Conservation (phyloP, 768 basidiomycete genomes). For the Tubosaeta brunneosetosa region DNA sequence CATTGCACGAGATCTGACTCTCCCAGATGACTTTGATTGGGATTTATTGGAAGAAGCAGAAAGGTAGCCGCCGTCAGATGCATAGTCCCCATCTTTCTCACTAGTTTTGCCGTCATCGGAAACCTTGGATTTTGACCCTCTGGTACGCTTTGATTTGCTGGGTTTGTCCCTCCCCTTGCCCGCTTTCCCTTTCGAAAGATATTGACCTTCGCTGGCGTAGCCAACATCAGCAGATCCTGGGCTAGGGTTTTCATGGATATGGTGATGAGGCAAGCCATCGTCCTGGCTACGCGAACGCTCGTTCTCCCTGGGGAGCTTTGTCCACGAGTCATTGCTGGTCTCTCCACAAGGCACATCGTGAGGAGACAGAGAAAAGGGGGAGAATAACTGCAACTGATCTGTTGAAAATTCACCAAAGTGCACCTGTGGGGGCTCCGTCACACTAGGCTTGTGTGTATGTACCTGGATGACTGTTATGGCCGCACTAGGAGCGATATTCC, state of each 20-base stretch:
- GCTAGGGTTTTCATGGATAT: constrained; percentile 13
- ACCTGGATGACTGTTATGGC: constrained; percentile 14
- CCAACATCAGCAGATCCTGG: constrained; percentile 18
- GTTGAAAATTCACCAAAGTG: constrained; percentile 30
- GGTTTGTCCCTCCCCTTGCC: constrained; percentile 18
- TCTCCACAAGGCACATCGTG: constrained; percentile 1
- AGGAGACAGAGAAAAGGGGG: constrained; percentile 17
- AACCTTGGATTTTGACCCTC: constrained; percentile 14
- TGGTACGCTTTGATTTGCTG: constrained; percentile 16
- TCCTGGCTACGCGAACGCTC: constrained; percentile 23
- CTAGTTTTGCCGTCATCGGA: constrained; percentile 13
- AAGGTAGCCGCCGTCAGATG: constrained; percentile 30
- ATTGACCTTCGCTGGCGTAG: constrained; percentile 30
- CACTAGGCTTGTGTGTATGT: constrained; percentile 27
- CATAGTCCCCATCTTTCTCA: constrained; percentile 21
- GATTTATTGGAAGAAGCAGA: constrained; percentile 33
- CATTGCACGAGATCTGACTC: constrained; percentile 29
- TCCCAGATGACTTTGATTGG: constrained; percentile 25
- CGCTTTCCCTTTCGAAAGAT: constrained; percentile 24
- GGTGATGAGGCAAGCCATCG: constrained; percentile 9
- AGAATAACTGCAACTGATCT: constrained; percentile 27
- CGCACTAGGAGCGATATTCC: constrained; percentile 15
- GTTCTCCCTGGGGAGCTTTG: constrained; percentile 5
- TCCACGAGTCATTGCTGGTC: background rate
- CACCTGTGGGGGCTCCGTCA: constrained; percentile 27